Evolutionary conservation across 1,284 basidiomycete species (phyloP).

Genomic region (Ustilago curta): DNA sequence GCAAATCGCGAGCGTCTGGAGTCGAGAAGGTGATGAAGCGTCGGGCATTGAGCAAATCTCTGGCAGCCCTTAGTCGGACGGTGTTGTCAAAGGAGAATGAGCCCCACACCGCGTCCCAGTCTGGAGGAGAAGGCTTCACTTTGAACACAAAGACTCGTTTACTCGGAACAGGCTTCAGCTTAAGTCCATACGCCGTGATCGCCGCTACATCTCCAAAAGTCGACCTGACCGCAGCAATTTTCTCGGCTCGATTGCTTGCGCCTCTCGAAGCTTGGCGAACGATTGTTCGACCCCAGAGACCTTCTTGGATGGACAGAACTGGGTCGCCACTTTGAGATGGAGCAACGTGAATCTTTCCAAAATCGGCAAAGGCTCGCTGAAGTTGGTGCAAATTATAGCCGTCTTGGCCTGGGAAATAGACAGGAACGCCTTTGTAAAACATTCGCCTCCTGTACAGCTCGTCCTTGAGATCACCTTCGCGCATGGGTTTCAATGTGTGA

Average conservation of each 20-base stretch:
- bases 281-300: background rate
- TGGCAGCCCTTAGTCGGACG: background rate
- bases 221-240: background rate
- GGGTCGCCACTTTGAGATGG: background rate
- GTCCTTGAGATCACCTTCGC: background rate
- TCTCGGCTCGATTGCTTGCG: background rate
- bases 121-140: background rate
- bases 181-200: constrained; percentile 10
- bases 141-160: background rate
- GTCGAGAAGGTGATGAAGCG: background rate
- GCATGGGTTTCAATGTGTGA: background rate
- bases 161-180: background rate
- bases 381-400: constrained; percentile 7
- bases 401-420: constrained; percentile 1
- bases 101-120: background rate
- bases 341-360: constrained; percentile 4
- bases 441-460: background rate
- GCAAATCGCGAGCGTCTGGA: background rate
- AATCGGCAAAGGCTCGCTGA: constrained; percentile 17
- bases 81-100: background rate
- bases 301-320: background rate
- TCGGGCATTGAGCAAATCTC: constrained; percentile 2
- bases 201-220: constrained; percentile 17
- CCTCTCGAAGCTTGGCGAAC: background rate
- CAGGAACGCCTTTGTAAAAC: background rate